Evolutionary conservation across 371 early-diverging fungal species (phyloP), one percentile per base, ranked within the genome.

Genomic region (Zopfochytrium polystomum): DNA sequence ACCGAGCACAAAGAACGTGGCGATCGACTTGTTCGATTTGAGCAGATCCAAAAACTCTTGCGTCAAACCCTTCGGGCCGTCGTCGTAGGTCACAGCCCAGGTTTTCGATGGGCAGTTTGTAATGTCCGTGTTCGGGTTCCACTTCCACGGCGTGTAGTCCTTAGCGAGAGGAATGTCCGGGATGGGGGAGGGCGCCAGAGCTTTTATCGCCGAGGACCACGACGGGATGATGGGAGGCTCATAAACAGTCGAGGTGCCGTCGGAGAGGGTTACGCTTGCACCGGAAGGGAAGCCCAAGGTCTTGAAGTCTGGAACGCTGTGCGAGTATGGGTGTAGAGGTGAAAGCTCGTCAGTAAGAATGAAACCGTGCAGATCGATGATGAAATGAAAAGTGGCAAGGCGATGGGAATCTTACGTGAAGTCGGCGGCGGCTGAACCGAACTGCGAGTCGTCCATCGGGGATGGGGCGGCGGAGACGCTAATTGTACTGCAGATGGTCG

Each of bases 1-100:
- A 6, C 88, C 89, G 67, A 85, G 80, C 18, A 87, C 68, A 66
- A 86, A 90, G 64, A 87, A 88, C 0, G 89, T 90, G 0, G 78
- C 87, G 52, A 79, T 85, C 51, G 79, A 65, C 25, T 73, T 46
- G 20, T 70, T 33, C 3, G 57, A 38, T 29, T 74, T 73, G 27
- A 88, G 65, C 13, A 69, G 56, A 33, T 80, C 77, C 6, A 90
- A 63, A 0, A 87, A 59, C 13, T 76, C 67, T 20, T 20, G 43
- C 3, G 83, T 83, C 31, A 72, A 77, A 11, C 52, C 70, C 9
- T n/a, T 34, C 11, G 85, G 85, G 4, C 87, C 89, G 58, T 89
- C 87, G 52, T 89, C 89, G 72, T 38, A 38, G 11, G 38, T 18
- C 7, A 38, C 18, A 7, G 38, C 18, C 38, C 38, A 38, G 18